Evolutionary conservation across 164 flowering plant genomes (phyloP), one percentile per base, ranked within the genome.

Genomic region (Stephania yunnanensis): DNA sequence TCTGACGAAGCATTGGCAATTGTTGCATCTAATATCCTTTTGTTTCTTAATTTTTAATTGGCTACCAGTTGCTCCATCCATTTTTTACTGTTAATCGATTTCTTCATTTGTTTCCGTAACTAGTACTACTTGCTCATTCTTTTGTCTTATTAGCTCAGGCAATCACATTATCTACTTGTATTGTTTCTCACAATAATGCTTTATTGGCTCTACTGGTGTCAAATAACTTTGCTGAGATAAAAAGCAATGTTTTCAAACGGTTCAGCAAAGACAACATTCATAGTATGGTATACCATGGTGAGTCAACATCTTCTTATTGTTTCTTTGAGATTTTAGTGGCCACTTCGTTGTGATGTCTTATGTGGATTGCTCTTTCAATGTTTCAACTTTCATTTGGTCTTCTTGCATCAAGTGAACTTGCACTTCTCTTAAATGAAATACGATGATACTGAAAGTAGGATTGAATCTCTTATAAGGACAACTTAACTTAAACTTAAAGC

Each of bases 201-300:
- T 82, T 95, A 85, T 81, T 89, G 50, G 99, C 99, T 79, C 82
- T 95, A 85, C 86, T 95, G 82, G 91, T 95, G 63, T 95, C 99
- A 63, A 95, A 92, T 77, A 95, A 93, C 79, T 95, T 95, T 88
- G 86, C 92, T 31, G 99, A 95, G 93, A 91, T 95, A 68, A 95
- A 95, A 84, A 93, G 98, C 84, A 95, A 86, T 75, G 99, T 95
- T 10, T 95, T 95, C 79, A 96, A 96, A 79, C 93, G 99, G n/a
- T 89, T 84, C 75, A 94, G 97, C 84, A 92, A 89, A 82, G 97
- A 90, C 20, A 96, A 96, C 78, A 82, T 96, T 77, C 99, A 91
- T 48, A 87, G 81, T 76, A 44, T 96, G 76, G 98, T 87, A 30
- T 92, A 94, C 75, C 82, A 74, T 83, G 99, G 99, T 95, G 75